Evolutionary conservation across 225 moss, liverwort and hornwort genomes (phyloP).

Genomic region (Rhytidiadelphus loreus): DNA sequence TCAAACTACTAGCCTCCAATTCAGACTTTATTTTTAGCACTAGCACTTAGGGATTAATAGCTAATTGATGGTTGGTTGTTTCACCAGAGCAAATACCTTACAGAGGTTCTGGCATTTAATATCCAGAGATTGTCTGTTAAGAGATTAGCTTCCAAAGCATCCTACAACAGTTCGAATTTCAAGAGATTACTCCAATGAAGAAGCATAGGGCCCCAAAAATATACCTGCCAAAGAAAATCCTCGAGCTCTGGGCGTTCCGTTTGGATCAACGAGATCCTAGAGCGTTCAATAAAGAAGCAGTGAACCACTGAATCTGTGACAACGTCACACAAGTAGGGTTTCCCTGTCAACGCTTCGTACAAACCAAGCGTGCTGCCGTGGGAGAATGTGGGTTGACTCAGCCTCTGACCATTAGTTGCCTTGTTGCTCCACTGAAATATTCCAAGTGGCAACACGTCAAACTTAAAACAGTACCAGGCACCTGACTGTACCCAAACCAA

Average conservation of each 20-base stretch:
- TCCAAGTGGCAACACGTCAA: neutral
- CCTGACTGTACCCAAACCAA: neutral
- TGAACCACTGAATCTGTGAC: slow-evolving; percentile 74
- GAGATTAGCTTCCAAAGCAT: neutral
- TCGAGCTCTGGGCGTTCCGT: slow-evolving; percentile 40
- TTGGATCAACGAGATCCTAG: slow-evolving; percentile 32
- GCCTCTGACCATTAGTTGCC: slow-evolving; percentile 23
- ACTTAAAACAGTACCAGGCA: neutral
- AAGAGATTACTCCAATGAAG: neutral
- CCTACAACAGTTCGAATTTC: neutral
- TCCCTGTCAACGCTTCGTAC: slow-evolving; percentile 85
- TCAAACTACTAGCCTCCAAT: neutral
- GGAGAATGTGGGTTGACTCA: slow-evolving; percentile 70
- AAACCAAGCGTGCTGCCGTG: slow-evolving; percentile 83
- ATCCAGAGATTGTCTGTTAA: neutral
- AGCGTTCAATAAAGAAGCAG: slow-evolving; percentile 65
- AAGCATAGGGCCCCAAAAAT: neutral
- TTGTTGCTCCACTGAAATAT: slow-evolving; percentile 61
- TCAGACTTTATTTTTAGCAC: neutral
- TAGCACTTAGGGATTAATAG: neutral
- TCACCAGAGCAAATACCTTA: neutral
- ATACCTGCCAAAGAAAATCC: slow-evolving; percentile 93
- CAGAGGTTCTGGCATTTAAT: neutral
- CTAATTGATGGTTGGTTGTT: neutral
- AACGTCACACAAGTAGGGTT: slow-evolving; percentile 57